Percentiles rank a stretch among this genome's conserved stretches.
Evolutionary conservation across 345 rosid species (phyloP).

Genomic region (Eucalyptus tenuipes): DNA sequence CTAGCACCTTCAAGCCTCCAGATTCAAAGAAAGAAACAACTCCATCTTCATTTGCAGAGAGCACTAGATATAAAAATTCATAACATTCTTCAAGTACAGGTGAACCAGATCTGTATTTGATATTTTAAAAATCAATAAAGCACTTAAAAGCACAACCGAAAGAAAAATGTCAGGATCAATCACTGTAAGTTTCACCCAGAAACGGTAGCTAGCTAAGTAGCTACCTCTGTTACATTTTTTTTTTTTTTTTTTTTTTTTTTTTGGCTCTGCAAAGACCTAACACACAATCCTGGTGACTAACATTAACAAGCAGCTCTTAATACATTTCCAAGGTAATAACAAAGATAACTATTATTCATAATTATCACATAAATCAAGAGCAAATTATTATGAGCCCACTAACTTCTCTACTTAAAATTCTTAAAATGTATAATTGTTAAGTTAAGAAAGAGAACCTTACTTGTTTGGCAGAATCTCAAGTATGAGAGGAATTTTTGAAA

Average conservation of each 20-base stretch:
- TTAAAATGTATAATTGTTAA: background rate
- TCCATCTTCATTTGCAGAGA: conserved; percentile 50
- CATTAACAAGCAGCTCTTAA: background rate
- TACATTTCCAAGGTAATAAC: background rate
- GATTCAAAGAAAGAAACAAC: conserved; percentile 28
- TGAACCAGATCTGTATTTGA: conserved; percentile 19
- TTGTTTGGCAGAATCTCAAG: conserved; percentile 41
- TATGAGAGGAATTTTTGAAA: conserved; percentile 49
- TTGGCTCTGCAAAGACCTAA: background rate
- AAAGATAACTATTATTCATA: background rate
- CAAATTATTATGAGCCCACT: background rate
- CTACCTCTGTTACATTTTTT: background rate
- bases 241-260: background rate
- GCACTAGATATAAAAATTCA: conserved; percentile 60
- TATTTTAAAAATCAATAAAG: background rate
- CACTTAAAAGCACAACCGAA: background rate
- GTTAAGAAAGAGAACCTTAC: conserved; percentile 14
- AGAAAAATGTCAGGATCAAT: background rate
- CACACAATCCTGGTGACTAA: background rate
- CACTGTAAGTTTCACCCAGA: background rate
- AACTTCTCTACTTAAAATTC: background rate
- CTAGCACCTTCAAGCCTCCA: conserved; percentile 64
- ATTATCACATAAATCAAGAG: background rate
- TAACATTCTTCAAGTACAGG: conserved; percentile 55
- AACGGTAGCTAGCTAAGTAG: background rate